A percentile compares a stretch with the other conserved stretches of the same genome.
phyloP scores from a whole-genome alignment of 805 yeast species.

The Nakazawaea peltata region DNA sequence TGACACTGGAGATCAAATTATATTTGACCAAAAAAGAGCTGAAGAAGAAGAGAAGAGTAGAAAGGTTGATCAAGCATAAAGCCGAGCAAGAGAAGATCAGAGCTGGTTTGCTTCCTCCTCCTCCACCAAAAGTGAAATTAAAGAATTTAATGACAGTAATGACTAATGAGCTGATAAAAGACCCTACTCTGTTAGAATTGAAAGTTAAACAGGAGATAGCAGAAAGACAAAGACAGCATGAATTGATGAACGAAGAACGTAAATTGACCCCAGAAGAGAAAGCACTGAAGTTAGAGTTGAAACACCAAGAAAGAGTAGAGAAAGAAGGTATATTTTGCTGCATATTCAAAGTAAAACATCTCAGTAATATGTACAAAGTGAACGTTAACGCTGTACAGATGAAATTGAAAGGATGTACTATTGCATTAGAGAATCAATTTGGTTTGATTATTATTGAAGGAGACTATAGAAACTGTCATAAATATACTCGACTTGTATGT shows the following conservation, averaged over 20 bases:
- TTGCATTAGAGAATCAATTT: constrained; percentile 28
- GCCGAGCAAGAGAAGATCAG: constrained; percentile 72
- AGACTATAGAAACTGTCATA: constrained; percentile 48
- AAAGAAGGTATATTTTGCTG: constrained; percentile 44
- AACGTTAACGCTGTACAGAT: constrained; percentile 76
- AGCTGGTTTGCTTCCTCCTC: constrained; percentile 79
- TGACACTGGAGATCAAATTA: constrained; percentile 24
- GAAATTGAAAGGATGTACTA: constrained; percentile 54
- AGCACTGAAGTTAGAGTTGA: constrained; percentile 37
- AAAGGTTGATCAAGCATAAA: constrained; percentile 52
- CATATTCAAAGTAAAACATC: constrained; percentile 45
- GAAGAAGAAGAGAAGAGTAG: constrained; percentile 64
- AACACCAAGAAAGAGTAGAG: constrained; percentile 38
- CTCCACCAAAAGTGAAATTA: constrained; percentile 81
- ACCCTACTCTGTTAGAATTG: constrained; percentile 83
- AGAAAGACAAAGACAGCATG: constrained; percentile 52
- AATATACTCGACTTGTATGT: constrained; percentile 53
- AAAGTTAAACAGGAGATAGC: constrained; percentile 63
- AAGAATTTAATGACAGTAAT: constrained; percentile 80
- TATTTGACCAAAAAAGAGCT: constrained; percentile 70
- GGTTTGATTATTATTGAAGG: constrained; percentile 72
- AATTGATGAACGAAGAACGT: constrained; percentile 50
- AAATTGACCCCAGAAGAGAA: constrained; percentile 51
- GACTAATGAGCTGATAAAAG: constrained; percentile 77
- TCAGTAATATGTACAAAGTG: constrained; percentile 63